These are phyloP conservation scores for Bacidia gigantensis DNA, from an alignment of 495 filamentous ascomycete species.

Conservation along the genomic window DNA sequence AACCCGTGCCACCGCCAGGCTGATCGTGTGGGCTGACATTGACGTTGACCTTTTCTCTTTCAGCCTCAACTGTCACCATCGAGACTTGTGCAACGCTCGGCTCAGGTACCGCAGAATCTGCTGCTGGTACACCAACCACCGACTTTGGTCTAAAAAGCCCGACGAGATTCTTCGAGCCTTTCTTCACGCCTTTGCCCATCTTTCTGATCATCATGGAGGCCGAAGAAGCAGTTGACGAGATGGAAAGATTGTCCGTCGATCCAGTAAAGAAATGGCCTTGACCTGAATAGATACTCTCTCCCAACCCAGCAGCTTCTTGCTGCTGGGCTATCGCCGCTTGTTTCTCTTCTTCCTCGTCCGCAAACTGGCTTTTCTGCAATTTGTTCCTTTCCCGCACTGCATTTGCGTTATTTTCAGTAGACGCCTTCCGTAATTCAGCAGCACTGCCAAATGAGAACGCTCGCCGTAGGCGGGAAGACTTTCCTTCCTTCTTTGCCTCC, in stretches of 20 bases:
- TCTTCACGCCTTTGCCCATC: conserved; percentile 98
- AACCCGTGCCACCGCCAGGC: conserved; percentile 62
- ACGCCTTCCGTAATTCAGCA: conserved; percentile 72
- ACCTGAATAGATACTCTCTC: conserved; percentile 84
- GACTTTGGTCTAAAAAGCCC: conserved; percentile 94
- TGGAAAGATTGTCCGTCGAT: conserved; percentile 92
- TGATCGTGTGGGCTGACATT: conserved; percentile 58
- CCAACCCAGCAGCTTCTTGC: conserved; percentile 83
- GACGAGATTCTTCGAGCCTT: conserved; percentile 74
- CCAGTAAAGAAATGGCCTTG: conserved; percentile 75
- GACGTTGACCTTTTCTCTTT: conserved; percentile 70
- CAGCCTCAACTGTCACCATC: conserved; percentile 91
- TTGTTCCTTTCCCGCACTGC: conserved; percentile 45
- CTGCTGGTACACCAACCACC: conserved; percentile 57
- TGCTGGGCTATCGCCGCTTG: conserved; percentile 80
- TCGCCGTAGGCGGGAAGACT: conserved; percentile 79
- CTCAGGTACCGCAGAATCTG: conserved; percentile 47
- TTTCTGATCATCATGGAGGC: conserved; percentile 99
- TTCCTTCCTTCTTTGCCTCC: conserved; percentile 54
- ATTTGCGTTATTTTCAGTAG: conserved; percentile 48
- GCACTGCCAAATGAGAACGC: conserved; percentile 97
- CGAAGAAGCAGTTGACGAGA: conserved; percentile 94
- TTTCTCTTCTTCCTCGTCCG: conserved; percentile 65
- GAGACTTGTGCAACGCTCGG: conserved; percentile 68
- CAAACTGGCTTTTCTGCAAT: conserved; percentile 54